Evolutionary conservation across 768 basidiomycete genomes (phyloP).

Genomic region (Suillus subalutaceus): DNA sequence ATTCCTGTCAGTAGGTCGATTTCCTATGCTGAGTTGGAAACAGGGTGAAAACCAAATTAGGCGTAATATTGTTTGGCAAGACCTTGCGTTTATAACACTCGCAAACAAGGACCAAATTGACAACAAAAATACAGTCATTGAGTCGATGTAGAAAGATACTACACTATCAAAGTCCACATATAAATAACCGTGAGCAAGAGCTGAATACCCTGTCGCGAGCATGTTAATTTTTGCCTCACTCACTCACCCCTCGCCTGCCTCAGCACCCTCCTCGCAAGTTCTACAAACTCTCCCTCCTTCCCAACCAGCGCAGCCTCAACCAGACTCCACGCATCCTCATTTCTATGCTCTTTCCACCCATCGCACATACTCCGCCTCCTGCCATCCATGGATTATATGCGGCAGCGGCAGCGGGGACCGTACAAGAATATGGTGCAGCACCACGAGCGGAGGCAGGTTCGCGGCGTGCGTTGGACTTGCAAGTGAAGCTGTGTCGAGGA

Average conservation of each 20-base stretch:
- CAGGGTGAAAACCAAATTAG: conserved; percentile 1
- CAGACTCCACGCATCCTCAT: conserved; percentile 77
- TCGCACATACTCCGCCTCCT: conserved; percentile 92
- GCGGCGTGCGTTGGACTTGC: conserved; percentile 65
- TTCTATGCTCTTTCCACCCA: conserved; percentile 93
- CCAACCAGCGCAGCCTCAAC: conserved; percentile 67
- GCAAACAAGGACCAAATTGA: background rate
- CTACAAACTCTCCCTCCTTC: conserved; percentile 54
- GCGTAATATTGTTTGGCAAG: conserved; percentile 1
- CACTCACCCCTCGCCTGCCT: conserved; percentile 47
- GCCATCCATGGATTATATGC: conserved; percentile 90
- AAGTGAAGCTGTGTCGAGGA: conserved; percentile 79
- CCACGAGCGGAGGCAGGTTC: conserved; percentile 84
- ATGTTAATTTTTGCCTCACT: conserved; percentile 52
- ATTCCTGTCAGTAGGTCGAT: background rate
- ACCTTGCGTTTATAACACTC: background rate
- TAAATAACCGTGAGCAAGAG: background rate
- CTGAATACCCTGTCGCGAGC: background rate
- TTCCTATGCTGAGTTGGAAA: background rate
- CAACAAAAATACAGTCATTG: background rate
- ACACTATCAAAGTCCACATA: background rate
- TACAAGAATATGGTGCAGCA: conserved; percentile 91
- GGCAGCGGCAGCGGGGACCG: conserved; percentile 86
- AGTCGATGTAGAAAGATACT: background rate
- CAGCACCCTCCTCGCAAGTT: conserved; percentile 70